Evolutionary conservation across 2,329 filamentous ascomycete species (phyloP).

Genomic region (Cadophora sp.): DNA sequence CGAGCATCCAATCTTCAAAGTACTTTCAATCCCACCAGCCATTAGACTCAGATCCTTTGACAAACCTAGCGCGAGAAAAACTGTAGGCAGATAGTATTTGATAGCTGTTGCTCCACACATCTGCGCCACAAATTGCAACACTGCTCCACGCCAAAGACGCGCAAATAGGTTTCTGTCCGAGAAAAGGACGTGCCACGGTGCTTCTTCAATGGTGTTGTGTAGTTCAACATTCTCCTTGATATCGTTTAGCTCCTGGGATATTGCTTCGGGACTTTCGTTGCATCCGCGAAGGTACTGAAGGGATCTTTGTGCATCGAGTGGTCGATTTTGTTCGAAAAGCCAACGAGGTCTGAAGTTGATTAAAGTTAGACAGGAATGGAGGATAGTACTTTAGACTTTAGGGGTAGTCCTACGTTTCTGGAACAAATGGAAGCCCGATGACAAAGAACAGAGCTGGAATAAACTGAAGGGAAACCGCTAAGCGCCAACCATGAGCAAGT

Average conservation of each 20-base stretch:
- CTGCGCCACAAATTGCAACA: constrained; percentile 66
- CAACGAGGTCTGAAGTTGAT: constrained; percentile 56
- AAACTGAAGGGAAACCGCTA: constrained; percentile 59
- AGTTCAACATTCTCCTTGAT: constrained; percentile 53
- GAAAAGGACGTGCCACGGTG: constrained; percentile 50
- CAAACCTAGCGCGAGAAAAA: constrained; percentile 59
- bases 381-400: not conserved
- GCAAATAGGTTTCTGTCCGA: constrained; percentile 55
- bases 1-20: constrained; percentile 62
- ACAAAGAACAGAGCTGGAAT: constrained; percentile 59
- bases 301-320: constrained; percentile 51
- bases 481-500: constrained; percentile 58
- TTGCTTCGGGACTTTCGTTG: constrained; percentile 49
- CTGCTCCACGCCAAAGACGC: constrained; percentile 61
- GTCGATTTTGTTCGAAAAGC: constrained; percentile 59
- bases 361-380: not conserved
- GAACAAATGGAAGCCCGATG: constrained; percentile 57
- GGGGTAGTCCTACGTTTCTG: constrained; percentile 56
- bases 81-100: constrained; percentile 64
- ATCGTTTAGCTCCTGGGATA: constrained; percentile 48
- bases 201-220: constrained; percentile 49
- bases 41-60: constrained; percentile 56
- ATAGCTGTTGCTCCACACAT: constrained; percentile 66
- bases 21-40: constrained; percentile 62
- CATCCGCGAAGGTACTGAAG: constrained; percentile 57